These are phyloP conservation scores for Takashimella koratensis DNA, from an alignment of 1,284 basidiomycete genomes.

Conservation along the genomic window DNA sequence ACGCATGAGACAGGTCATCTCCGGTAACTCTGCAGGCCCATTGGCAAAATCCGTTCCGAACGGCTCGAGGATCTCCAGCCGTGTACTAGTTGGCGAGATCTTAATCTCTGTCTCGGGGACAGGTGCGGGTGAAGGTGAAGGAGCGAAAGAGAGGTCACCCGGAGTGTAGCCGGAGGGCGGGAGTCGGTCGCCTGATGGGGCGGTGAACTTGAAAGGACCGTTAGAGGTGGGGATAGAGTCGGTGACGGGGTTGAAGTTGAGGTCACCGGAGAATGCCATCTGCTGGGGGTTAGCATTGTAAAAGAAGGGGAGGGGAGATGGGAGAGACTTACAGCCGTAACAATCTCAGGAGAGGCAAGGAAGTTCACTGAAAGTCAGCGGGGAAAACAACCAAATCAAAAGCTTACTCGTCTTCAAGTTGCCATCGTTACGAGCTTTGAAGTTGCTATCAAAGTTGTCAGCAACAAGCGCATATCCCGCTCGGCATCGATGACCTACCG, in stretches of 20 bases:
- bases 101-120: conserved; percentile 73
- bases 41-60: conserved; percentile 76
- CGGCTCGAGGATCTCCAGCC: conserved; percentile 83
- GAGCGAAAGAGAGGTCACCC: conserved; percentile 74
- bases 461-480: conserved; percentile 44
- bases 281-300: conserved; percentile 1
- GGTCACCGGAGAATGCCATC: conserved; percentile 90
- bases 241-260: conserved; percentile 87
- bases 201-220: conserved; percentile 80
- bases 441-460: conserved; percentile 57
- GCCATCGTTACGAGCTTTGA: conserved; percentile 96
- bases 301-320: neutral
- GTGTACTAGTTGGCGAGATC: conserved; percentile 73
- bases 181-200: conserved; percentile 80
- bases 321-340: conserved; percentile 63
- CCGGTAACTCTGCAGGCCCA: conserved; percentile 66
- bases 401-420: conserved; percentile 70
- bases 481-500: too few species aligned
- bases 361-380: conserved; percentile 67
- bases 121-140: conserved; percentile 68
- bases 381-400: neutral
- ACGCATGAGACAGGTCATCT: conserved; percentile 78
- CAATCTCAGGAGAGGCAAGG: conserved; percentile 92
- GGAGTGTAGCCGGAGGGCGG: conserved; percentile 78
- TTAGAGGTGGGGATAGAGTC: conserved; percentile 73